phyloP scores from a whole-genome alignment of 73 alveolate species.

The Diophrys sp. region DNA sequence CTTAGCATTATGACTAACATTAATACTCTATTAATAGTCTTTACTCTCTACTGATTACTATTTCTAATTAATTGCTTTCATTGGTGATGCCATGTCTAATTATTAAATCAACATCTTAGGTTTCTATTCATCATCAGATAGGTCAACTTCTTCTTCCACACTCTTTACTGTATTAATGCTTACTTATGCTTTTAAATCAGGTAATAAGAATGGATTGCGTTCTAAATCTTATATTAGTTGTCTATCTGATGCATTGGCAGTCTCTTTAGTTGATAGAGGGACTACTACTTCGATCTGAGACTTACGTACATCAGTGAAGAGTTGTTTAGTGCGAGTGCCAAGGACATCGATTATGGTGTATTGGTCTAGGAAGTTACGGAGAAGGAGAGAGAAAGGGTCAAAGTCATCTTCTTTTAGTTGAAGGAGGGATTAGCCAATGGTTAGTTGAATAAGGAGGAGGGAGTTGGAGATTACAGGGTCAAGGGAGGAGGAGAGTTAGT shows the following conservation, averaged over 20 bases:
- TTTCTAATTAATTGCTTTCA: neutral
- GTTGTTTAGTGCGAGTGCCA: neutral
- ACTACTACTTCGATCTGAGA: neutral
- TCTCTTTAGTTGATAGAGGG: neutral
- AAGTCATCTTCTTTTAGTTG: neutral
- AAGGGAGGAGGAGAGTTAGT: too few species aligned
- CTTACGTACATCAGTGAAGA: neutral
- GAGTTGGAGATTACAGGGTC: too few species aligned
- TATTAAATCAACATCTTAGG: neutral
- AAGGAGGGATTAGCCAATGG: neutral
- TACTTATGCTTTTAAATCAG: neutral
- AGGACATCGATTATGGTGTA: neutral
- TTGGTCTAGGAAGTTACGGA: neutral
- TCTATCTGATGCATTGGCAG: neutral
- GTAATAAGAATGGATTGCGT: neutral
- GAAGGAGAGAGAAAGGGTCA: neutral
- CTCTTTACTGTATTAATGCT: neutral
- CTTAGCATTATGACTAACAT: too few species aligned
- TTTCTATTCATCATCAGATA: neutral
- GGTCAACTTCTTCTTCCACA: neutral
- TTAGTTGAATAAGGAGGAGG: too few species aligned
- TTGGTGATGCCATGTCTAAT: neutral
- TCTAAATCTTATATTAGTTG: neutral
- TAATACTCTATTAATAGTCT: too few species aligned
- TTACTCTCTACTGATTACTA: neutral